Percentiles rank a stretch among this genome's conserved stretches.
Evolutionary conservation across 352 stramenopile species (phyloP).

Genomic region (Pythium phragmiticola): DNA sequence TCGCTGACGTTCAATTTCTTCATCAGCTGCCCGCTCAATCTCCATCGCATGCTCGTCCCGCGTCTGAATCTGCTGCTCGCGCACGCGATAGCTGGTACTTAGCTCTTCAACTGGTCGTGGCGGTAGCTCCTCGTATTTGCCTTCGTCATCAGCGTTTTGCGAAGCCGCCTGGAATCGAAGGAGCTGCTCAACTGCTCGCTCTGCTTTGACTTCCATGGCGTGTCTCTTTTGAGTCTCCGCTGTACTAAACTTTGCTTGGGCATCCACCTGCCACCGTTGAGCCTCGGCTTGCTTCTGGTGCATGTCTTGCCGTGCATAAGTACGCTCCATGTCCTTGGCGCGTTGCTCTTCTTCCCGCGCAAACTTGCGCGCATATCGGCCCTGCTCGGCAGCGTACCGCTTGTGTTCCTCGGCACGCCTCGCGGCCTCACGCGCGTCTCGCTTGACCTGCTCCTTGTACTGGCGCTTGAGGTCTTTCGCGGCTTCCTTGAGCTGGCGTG

Average conservation of each 20-base stretch:
- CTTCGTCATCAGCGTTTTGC: background rate
- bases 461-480: slow-evolving; percentile 21
- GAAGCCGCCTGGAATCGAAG: slow-evolving; percentile 1
- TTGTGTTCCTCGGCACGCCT: background rate
- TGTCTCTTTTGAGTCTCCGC: background rate
- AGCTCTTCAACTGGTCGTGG: background rate
- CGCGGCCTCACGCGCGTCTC: slow-evolving; percentile 3
- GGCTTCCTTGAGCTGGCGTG: slow-evolving; percentile 22
- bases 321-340: background rate
- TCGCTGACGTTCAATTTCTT: slow-evolving; percentile 22
- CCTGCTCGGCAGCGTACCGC: slow-evolving; percentile 6
- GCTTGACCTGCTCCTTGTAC: slow-evolving; percentile 22
- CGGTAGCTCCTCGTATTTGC: background rate
- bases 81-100: slow-evolving; percentile 11
- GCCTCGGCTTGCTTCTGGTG: background rate
- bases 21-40: slow-evolving; percentile 24
- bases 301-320: background rate
- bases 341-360: slow-evolving; percentile 7
- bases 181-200: slow-evolving; percentile 4
- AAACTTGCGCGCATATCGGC: slow-evolving; percentile 2
- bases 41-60: slow-evolving; percentile 21
- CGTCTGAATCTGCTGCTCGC: slow-evolving; percentile 7
- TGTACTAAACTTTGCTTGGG: background rate
- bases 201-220: slow-evolving; percentile 3
- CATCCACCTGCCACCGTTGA: slow-evolving; percentile 1